Evolutionary conservation across 2,329 filamentous ascomycete genomes (phyloP), one percentile per base, ranked within the genome.

Genomic region (Fusarium sp.): DNA sequence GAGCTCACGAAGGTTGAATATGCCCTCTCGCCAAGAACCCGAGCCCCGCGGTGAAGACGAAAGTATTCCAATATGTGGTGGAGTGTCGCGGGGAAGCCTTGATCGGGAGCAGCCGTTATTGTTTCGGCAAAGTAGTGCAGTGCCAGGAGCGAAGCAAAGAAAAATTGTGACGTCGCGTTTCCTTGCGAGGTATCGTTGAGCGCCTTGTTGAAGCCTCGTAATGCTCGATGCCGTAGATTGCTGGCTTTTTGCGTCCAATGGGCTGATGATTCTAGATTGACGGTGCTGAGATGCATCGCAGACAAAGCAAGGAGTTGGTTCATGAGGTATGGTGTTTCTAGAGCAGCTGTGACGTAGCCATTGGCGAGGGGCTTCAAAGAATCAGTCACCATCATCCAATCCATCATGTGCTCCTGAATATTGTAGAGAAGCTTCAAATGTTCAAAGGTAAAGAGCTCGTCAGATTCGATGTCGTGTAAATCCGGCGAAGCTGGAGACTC

Each of bases 261-360:
- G 6, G 50, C 37, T 5, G 35, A 43, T 1, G 17, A 22, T 0
- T 35, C 40, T 4, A 30, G 35, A 1, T 69, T 22, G 6, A 43
- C 7, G 1, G 38, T 45, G 2, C 14, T 9, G 1, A 72, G 37
- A 14, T 73, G 40, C 47, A 73, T 71, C 3, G 71, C 71, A 6
- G 69, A 56, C 8, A 73, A n/a, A 0, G 71, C 71, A 4, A 73
- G 66, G 2, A 72, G 59, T 10, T 73, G 63, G 22, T 73, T 73
- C 71, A 73, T 70, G 0, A 73, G 40, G 22, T 73, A 73, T 2
- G 71, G 66, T 1, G 63, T 63, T 14, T 66, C 60, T 1, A 73
- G 30, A 2, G 69, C 66, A 4, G 52, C 25, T 3, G 43, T 38
- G 7, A 72, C 4, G 3, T 61, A 52, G 32, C 20, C 15, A 15